Evolutionary conservation across 2,329 filamentous ascomycete genomes (phyloP), one percentile per base, ranked within the genome.

Genomic region (Thelonectria rubi): DNA sequence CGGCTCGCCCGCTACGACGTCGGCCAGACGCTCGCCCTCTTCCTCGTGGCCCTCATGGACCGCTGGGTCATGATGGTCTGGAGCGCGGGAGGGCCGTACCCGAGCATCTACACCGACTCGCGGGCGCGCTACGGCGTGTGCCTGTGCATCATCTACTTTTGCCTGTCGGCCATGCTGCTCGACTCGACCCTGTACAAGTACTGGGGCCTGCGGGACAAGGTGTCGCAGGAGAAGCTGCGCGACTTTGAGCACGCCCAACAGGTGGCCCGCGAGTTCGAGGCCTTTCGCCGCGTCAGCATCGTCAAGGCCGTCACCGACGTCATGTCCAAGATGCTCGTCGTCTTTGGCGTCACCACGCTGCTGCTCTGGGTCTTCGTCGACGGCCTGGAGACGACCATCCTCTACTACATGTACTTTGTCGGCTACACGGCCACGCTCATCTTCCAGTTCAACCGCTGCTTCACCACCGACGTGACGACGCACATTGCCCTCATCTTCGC

Each of bases 21-120:
- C 17, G 65, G 65, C 5, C 65, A 67, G 12, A 67, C 66, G 3
- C 65, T 67, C 1, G 65, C 55, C 2, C 18, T 67, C 3, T 67
- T 67, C 30, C 17, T 67, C 5, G 58, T 67, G 10, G 65, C 65
- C 5, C 40, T 67, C 2, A 59, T 67, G 64, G 65, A 67, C 34
- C 65, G 65, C 3, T 67, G 65, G 65, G 52, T 67, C 12, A 67
- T 67, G 65, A 60, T 67, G 42, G 58, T 58, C 1, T 60, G 60
- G 62, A 67, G 65, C 43, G 65, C 65, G 3, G 47, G 64, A 7
- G 46, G 58, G 8, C 64, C 65, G 5, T 67, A 67, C 5, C 58
- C 62, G 2, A 63, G 62, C 45, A 67, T 67, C 17, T 67, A 67
- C 47, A 57, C 56, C 2, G 65, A 66, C 51, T 40, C 49, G 1